Conservation (phyloP, 257 asterid species). For the Eustoma russellianum region DNA sequence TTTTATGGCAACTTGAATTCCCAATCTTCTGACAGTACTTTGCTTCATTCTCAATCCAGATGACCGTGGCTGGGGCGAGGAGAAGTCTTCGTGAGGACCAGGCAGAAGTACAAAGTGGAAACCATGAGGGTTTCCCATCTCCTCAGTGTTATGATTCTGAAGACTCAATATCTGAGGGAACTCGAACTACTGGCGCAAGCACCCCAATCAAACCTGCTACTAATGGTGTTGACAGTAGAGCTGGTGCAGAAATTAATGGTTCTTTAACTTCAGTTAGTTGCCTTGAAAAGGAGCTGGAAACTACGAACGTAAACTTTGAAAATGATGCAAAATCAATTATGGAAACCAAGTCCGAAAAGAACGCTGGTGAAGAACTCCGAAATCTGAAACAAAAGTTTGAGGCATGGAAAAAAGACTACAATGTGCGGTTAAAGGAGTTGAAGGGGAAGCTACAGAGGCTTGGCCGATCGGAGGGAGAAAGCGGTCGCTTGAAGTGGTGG, state of each 20-base stretch:
- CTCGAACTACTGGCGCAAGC: slow-evolving; percentile 50
- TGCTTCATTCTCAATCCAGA: slow-evolving; percentile 32
- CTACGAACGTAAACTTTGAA: slow-evolving; percentile 31
- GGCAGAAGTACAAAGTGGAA: slow-evolving; percentile 24
- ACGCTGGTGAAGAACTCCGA: slow-evolving; percentile 34
- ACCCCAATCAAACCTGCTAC: slow-evolving; percentile 38
- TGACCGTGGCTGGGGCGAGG: slow-evolving; percentile 61
- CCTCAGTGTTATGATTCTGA: slow-evolving; percentile 59
- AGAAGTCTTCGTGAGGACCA: slow-evolving; percentile 38
- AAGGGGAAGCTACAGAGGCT: slow-evolving; percentile 38
- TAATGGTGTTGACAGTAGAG: slow-evolving; percentile 26
- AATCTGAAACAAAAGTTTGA: slow-evolving; percentile 50
- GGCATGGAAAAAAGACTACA: slow-evolving; percentile 64
- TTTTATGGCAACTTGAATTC: no score
- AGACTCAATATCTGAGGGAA: slow-evolving; percentile 46
- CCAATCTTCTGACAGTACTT: background rate
- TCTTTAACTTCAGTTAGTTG: slow-evolving; percentile 24
- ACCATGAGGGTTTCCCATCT: slow-evolving; percentile 40
- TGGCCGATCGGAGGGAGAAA: slow-evolving; percentile 39
- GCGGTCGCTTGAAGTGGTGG: slow-evolving; percentile 57
- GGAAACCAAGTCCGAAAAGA: slow-evolving; percentile 33
- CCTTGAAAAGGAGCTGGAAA: slow-evolving; percentile 52
- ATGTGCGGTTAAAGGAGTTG: slow-evolving; percentile 47
- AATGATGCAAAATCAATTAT: slow-evolving; percentile 35
- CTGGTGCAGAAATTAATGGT: slow-evolving; percentile 32